Evolutionary conservation across 1,284 basidiomycete species (phyloP).

Genomic region (Apiotrichum siamense): DNA sequence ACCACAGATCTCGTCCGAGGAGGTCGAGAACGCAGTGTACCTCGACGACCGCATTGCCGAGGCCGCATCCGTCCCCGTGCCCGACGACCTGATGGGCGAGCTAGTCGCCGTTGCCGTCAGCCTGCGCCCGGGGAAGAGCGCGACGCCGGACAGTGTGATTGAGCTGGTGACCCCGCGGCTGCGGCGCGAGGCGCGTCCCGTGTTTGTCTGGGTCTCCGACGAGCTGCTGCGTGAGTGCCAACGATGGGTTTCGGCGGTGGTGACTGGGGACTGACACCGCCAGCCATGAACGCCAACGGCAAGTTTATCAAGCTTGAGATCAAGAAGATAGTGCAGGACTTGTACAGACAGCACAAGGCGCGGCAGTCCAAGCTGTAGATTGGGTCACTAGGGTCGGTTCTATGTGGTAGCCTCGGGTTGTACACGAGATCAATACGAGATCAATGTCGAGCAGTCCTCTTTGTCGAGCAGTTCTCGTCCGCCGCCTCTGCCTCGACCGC

Average conservation of each 20-base stretch:
- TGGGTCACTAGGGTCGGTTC: no score
- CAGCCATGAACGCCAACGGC: conserved; percentile 4
- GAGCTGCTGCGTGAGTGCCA: conserved; percentile 11
- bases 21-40: conserved; percentile 41
- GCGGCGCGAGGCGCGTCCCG: conserved; percentile 10
- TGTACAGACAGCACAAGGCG: neutral
- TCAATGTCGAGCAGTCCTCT: no score
- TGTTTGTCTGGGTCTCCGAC: conserved; percentile 7
- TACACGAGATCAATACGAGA: no score
- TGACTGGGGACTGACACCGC: neutral
- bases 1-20: conserved; percentile 29
- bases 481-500: no score
- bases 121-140: conserved; percentile 15
- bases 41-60: conserved; percentile 30
- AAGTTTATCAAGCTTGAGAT: conserved; percentile 7
- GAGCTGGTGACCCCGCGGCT: conserved; percentile 2
- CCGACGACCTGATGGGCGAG: conserved; percentile 33
- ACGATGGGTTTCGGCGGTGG: no score
- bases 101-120: conserved; percentile 32
- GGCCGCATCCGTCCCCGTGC: conserved; percentile 33
- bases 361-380: conserved; percentile 3
- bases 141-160: conserved; percentile 4
- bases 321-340: neutral
- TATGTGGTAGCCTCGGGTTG: no score
- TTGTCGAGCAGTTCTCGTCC: no score